Evolutionary conservation across 208 protist species (phyloP).

Genomic region (Leishmania mexicana): DNA sequence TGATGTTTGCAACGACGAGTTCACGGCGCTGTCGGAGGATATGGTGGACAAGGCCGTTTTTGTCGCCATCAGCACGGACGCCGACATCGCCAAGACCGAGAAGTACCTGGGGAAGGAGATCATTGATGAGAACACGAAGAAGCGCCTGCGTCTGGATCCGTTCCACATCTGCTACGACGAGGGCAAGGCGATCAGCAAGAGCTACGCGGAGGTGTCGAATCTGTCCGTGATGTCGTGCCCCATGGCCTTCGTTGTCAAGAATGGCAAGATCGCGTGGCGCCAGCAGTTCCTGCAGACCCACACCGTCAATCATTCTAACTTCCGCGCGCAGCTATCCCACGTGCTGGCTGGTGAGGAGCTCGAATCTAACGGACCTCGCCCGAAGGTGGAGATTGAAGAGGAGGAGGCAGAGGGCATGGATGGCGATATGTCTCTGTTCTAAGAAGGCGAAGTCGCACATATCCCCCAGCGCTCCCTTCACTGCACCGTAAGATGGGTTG

Average conservation of each 20-base stretch:
- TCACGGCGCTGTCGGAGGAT: slow-evolving; percentile 84
- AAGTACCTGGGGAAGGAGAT: slow-evolving; percentile 91
- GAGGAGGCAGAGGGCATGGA: slow-evolving; percentile 90
- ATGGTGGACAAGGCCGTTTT: slow-evolving; percentile 73
- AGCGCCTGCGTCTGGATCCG: slow-evolving; percentile 75
- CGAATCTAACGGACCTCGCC: slow-evolving; percentile 83
- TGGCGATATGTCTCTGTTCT: slow-evolving; percentile 92
- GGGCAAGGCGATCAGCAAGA: slow-evolving; percentile 84
- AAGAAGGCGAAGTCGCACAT: slow-evolving; percentile 9
- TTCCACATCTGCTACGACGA: slow-evolving; percentile 84
- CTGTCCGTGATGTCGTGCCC: slow-evolving; percentile 90
- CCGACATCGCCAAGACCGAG: slow-evolving; percentile 88
- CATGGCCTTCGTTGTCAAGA: slow-evolving; percentile 88
- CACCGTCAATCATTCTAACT: slow-evolving; percentile 90
- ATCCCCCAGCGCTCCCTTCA: not conserved
- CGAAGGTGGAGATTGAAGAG: slow-evolving; percentile 84
- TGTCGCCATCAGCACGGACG: slow-evolving; percentile 90
- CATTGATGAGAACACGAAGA: slow-evolving; percentile 92
- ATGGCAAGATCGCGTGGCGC: slow-evolving; percentile 87
- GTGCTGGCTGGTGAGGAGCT: slow-evolving; percentile 81
- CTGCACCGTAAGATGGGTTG: not conserved
- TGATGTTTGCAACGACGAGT: slow-evolving; percentile 89
- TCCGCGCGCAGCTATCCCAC: slow-evolving; percentile 84
- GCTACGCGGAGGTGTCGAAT: slow-evolving; percentile 71
- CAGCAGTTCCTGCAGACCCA: slow-evolving; percentile 92